Percentiles rank a stretch among this genome's conserved stretches.
Conservation (phyloP, 2,329 filamentous ascomycete species). For the Aspergillus pseudotamarii region DNA sequence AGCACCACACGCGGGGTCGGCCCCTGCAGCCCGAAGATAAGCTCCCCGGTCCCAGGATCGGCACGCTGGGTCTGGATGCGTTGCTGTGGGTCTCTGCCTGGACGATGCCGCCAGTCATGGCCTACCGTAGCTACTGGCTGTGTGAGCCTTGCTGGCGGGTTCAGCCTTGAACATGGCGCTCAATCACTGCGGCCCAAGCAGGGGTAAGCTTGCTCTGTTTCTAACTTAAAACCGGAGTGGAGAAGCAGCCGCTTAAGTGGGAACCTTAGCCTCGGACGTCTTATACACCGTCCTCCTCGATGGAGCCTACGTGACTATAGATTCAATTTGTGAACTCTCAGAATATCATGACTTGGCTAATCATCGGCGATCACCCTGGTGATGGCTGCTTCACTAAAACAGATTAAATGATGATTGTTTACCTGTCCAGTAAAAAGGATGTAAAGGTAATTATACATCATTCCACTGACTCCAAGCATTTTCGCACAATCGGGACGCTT, state of each 20-base stretch:
- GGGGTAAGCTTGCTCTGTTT: background rate
- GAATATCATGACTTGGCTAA: background rate
- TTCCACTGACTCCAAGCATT: background rate
- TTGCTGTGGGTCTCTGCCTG: too few relatives aligned
- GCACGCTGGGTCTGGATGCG: too few relatives aligned
- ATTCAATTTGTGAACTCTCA: background rate
- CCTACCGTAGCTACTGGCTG: background rate
- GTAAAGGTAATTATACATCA: background rate
- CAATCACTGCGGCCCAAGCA: background rate
- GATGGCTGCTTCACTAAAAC: background rate
- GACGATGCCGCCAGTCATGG: too few relatives aligned
- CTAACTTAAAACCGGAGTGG: background rate
- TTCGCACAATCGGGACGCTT: fast-evolving
- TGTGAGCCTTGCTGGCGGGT: background rate
- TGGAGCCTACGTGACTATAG: too few relatives aligned
- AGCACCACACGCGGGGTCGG: too few relatives aligned
- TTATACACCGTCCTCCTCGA: background rate
- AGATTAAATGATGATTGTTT: background rate
- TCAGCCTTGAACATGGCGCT: background rate
- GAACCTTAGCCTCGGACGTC: background rate
- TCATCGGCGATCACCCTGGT: background rate
- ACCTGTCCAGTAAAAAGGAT: background rate
- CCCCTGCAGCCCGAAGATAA: too few relatives aligned
- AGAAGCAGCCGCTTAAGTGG: background rate
- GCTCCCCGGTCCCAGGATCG: too few relatives aligned